Conservation (phyloP, 345 rosid species). For the Mallotus nudiflorus region DNA sequence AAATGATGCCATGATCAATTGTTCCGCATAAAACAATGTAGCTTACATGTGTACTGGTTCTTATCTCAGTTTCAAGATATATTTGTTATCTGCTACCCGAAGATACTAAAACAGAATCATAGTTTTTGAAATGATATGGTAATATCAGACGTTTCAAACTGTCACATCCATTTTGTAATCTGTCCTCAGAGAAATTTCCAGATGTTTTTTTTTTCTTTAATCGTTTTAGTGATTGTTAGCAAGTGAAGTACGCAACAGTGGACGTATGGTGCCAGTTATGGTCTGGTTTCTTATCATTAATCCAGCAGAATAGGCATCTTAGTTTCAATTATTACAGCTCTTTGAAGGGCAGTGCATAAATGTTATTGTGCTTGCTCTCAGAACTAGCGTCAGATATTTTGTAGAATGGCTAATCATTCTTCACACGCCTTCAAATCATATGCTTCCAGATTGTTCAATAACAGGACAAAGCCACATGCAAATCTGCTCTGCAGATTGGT, state of each 20-base stretch:
- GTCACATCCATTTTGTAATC: background rate
- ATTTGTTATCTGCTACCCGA: constrained; percentile 13
- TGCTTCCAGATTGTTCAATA: background rate
- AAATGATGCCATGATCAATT: constrained; percentile 38
- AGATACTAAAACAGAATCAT: background rate
- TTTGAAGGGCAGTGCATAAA: background rate
- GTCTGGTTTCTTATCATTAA: background rate
- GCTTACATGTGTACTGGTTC: constrained; percentile 10
- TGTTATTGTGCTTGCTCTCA: background rate
- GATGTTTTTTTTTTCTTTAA: background rate
- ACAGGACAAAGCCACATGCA: constrained; percentile 12
- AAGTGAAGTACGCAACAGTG: background rate
- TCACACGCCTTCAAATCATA: background rate
- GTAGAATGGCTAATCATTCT: background rate
- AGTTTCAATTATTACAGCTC: background rate
- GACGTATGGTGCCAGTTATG: background rate
- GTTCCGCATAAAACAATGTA: background rate
- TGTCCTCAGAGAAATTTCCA: background rate
- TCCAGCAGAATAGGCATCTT: background rate
- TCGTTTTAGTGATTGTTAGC: background rate
- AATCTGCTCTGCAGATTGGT: constrained; percentile 16
- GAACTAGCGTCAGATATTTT: background rate
- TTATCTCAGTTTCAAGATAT: constrained; percentile 7
- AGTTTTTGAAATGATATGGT: background rate
- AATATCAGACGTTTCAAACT: background rate